Percentiles rank a stretch among this genome's conserved stretches.
Evolutionary conservation across 2,329 filamentous ascomycete genomes (phyloP).

Genomic region (Fusarium sp.): DNA sequence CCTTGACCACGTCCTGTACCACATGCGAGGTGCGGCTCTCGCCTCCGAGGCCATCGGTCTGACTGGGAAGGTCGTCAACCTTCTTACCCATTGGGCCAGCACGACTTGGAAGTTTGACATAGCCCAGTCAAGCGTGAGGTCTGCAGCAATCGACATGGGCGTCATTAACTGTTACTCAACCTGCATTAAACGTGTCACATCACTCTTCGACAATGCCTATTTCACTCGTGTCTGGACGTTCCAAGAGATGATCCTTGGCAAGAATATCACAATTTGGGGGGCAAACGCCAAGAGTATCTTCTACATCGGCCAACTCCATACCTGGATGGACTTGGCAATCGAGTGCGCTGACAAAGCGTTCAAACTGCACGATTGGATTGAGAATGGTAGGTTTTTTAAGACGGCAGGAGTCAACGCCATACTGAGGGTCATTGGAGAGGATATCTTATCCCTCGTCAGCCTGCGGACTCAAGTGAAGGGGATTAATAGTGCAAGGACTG

Average conservation of each 20-base stretch:
- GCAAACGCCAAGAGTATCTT: background rate
- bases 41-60: background rate
- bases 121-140: background rate
- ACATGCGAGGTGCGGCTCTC: background rate
- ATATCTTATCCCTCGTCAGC: background rate
- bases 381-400: background rate
- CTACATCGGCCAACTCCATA: background rate
- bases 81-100: background rate
- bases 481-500: background rate
- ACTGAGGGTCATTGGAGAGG: background rate
- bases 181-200: background rate
- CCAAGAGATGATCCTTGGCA: background rate
- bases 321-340: background rate
- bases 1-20: background rate
- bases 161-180: background rate
- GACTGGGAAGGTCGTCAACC: background rate
- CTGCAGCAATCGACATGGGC: background rate
- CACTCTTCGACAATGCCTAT: background rate
- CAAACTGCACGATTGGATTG: background rate
- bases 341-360: background rate
- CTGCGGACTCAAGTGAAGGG: background rate
- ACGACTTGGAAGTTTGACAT: background rate
- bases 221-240: background rate
- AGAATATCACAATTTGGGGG: background rate
- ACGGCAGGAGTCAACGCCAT: background rate